A percentile compares a stretch with the other conserved stretches of the same genome.
Evolutionary conservation across 208 protist genomes (phyloP).

Genomic region (Novymonas esmeraldas): DNA sequence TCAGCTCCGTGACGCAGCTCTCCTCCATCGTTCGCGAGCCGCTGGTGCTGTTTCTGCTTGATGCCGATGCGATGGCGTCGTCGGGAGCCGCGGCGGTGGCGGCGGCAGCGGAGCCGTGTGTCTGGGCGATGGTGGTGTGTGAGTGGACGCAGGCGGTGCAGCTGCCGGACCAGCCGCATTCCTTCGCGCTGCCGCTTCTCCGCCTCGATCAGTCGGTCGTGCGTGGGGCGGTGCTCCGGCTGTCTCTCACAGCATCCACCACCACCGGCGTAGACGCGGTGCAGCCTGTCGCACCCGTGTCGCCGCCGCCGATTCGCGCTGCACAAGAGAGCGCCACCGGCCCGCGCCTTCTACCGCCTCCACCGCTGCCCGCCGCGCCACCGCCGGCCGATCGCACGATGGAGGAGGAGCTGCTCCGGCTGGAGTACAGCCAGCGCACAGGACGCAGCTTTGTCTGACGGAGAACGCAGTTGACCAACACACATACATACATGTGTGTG

Average conservation of each 20-base stretch:
- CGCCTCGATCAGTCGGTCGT: conserved; percentile 39
- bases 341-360: background rate
- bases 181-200: conserved; percentile 61
- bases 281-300: background rate
- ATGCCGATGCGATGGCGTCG: conserved; percentile 51
- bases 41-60: conserved; percentile 82
- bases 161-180: conserved; percentile 38
- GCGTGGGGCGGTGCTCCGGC: conserved; percentile 52
- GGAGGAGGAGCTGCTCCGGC: conserved; percentile 71
- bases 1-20: conserved; percentile 46
- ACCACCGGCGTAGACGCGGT: conserved; percentile 6
- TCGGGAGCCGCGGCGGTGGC: background rate
- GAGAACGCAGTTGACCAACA: background rate
- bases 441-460: background rate
- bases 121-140: conserved; percentile 79
- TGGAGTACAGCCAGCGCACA: conserved; percentile 38
- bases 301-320: background rate
- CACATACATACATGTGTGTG: too few species aligned
- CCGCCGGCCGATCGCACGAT: conserved; percentile 26
- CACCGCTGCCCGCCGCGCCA: background rate
- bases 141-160: conserved; percentile 70
- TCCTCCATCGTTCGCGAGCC: conserved; percentile 62
- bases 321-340: background rate
- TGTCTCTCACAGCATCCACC: conserved; percentile 59
- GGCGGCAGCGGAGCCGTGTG: conserved; percentile 14